These are phyloP conservation scores for Yarrowia divulgata DNA, from an alignment of 805 yeast genomes.

Conservation along the genomic window DNA sequence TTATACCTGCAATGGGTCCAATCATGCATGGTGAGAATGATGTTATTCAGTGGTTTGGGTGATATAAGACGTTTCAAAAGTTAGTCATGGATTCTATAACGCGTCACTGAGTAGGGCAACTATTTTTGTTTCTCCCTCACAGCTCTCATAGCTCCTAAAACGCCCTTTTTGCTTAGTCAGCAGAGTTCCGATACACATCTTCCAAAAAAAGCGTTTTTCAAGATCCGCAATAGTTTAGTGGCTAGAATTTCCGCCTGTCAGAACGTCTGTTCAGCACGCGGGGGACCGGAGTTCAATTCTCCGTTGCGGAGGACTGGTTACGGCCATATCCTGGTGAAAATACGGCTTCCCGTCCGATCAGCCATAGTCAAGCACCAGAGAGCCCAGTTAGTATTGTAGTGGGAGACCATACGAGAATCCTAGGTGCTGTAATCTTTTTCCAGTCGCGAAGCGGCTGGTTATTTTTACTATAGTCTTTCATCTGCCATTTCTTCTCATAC, in stretches of 20 bases:
- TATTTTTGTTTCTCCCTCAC: too few species aligned
- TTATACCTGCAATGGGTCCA: slow-evolving; percentile 3
- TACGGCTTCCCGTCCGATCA: slow-evolving; percentile 33
- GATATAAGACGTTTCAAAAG: too few species aligned
- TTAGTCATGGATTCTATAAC: too few species aligned
- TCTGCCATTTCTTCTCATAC: too few species aligned
- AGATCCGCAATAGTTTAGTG: slow-evolving; percentile 50
- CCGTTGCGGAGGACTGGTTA: slow-evolving; percentile 34
- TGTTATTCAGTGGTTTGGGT: too few species aligned
- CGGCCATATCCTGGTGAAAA: slow-evolving; percentile 33
- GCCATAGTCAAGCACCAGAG: slow-evolving; percentile 33
- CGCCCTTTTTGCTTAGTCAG: neutral
- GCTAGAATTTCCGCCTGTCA: slow-evolving; percentile 54
- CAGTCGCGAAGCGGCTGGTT: too few species aligned
- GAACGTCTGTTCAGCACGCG: slow-evolving; percentile 37
- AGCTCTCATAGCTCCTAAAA: too few species aligned
- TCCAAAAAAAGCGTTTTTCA: neutral
- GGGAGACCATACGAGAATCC: slow-evolving; percentile 36
- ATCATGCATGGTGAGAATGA: neutral
- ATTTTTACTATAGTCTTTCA: too few species aligned
- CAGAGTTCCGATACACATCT: neutral
- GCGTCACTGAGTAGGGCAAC: too few species aligned
- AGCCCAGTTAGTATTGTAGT: slow-evolving; percentile 32
- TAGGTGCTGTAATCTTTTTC: slow-evolving; percentile 27
- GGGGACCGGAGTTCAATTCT: slow-evolving; percentile 39